Base-by-base conservation (phyloP, 176 grass and related monocot genomes). In the Secale cereale region DNA sequence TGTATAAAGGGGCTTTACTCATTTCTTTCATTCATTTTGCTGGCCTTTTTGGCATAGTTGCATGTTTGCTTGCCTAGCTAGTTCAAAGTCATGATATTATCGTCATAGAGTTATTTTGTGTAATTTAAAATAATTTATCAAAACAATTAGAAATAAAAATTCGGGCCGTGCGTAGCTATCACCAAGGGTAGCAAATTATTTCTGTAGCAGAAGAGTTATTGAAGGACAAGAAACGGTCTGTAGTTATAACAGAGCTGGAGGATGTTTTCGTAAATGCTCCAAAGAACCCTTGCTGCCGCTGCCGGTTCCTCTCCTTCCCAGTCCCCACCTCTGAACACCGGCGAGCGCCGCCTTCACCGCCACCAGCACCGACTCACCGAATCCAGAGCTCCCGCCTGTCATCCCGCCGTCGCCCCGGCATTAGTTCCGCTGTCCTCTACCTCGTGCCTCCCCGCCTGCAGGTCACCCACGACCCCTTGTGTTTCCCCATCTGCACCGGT, bases 271-370 rank as follows among this genome's bases (percentile, higher is more conserved):
- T 41, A 30, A 48, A 50, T 74, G 71, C 20, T 50, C 26, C 71
- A 50, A 27, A 48, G 25, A 74, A 74, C 71, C 71, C 71, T 74
- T 43, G 17, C 71, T 74, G 40, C 70, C 9, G 17, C 71, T 74
- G 40, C 70, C 9, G 40, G 70, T 74, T 74, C 70, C 71, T 50
- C 71, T 30, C 71, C 41, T 74, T 41, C 41, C 7, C 54, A 57
- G 54, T 57, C 54, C 71, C 71, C 8, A 69, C 39, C 70, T 48
- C 70, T 74, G 40, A 41, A 73, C 70, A 74, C 71, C 41, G 71
- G 71, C 16, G 71, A 74, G 43, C 41, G 71, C 71, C 71, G 71
- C 71, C 71, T 74, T 74, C 71, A 30, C 41, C 15, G 71, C 71
- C 40, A 46, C 14, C 41, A 74, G 25, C 71, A 29, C 71, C 25